Conservation (phyloP, 2,329 filamentous ascomycete species). For the Alternaria sp. region DNA sequence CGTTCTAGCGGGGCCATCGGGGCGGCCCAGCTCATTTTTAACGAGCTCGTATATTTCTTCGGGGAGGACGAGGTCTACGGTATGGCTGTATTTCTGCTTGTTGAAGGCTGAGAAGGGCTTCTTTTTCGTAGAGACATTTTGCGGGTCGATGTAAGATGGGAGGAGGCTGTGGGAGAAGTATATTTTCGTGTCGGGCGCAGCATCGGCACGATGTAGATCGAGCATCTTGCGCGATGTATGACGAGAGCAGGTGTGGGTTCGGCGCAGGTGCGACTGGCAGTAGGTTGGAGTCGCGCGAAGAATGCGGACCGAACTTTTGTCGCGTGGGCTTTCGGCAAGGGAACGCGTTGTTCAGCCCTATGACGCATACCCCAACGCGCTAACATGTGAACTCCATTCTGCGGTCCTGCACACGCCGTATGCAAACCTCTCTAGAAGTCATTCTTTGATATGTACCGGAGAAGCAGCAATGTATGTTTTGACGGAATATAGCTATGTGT, state of each 20-base stretch:
- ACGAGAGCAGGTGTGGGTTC: background rate
- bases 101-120: slow-evolving; percentile 78
- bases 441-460: background rate
- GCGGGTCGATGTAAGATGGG: slow-evolving; percentile 72
- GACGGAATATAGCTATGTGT: background rate
- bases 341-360: slow-evolving; percentile 10
- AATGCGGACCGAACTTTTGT: slow-evolving; percentile 7
- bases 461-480: background rate
- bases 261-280: background rate
- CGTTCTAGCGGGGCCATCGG: slow-evolving; percentile 42
- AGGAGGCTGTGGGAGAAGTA: slow-evolving; percentile 76
- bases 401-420: background rate
- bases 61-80: slow-evolving; percentile 77
- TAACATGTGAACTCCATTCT: slow-evolving; percentile 5
- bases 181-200: slow-evolving; percentile 67
- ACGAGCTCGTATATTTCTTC: slow-evolving; percentile 67
- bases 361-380: slow-evolving; percentile 9
- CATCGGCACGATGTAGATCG: slow-evolving; percentile 44
- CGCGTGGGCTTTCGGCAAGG: slow-evolving; percentile 12
- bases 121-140: slow-evolving; percentile 65
- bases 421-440: background rate
- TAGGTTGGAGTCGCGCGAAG: slow-evolving; percentile 2
- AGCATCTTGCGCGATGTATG: slow-evolving; percentile 35
- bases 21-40: slow-evolving; percentile 60
- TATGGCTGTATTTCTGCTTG: slow-evolving; percentile 73